Percentiles rank a stretch among this genome's conserved stretches.
Evolutionary conservation across 2,329 filamentous ascomycete genomes (phyloP).

Genomic region (Aspergillus calidoustus): DNA sequence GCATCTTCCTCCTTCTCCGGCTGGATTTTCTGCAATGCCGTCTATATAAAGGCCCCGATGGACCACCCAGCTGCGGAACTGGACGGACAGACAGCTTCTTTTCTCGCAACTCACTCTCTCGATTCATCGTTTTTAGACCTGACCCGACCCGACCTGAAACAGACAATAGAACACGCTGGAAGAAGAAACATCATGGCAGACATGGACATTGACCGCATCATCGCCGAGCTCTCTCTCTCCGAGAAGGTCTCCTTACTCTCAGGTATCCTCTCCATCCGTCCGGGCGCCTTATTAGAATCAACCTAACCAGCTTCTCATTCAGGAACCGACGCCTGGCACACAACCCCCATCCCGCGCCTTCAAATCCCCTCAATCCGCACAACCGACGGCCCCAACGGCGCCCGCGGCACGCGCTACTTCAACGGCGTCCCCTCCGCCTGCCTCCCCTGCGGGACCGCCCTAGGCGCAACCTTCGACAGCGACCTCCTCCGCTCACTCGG

Average conservation of each 20-base stretch:
- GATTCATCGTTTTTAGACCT: too few relatives aligned
- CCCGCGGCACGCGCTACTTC: slow-evolving; percentile 70
- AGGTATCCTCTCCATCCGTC: background rate
- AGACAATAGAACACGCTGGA: background rate
- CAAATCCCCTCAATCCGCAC: slow-evolving; percentile 68
- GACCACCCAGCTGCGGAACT: too few relatives aligned
- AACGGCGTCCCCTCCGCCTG: slow-evolving; percentile 72
- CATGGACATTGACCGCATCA: background rate
- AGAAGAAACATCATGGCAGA: background rate
- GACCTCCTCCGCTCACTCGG: slow-evolving; percentile 74
- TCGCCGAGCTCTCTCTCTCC: background rate
- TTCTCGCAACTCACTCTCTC: too few relatives aligned
- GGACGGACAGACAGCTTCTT: too few relatives aligned
- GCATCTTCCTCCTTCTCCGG: too few relatives aligned
- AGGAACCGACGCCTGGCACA: slow-evolving; percentile 69
- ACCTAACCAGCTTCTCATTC: too few relatives aligned
- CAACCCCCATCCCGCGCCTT: slow-evolving; percentile 65
- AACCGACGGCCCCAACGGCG: slow-evolving; percentile 72
- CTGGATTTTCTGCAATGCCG: too few relatives aligned
- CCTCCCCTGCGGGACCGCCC: slow-evolving; percentile 77
- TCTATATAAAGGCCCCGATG: too few relatives aligned
- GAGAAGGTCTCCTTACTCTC: background rate
- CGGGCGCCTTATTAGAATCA: too few relatives aligned
- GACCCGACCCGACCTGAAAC: background rate
- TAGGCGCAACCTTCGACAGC: slow-evolving; percentile 79